phyloP scores from a whole-genome alignment of 2,329 filamentous ascomycete species.

The Lasiodiplodia sp. region DNA sequence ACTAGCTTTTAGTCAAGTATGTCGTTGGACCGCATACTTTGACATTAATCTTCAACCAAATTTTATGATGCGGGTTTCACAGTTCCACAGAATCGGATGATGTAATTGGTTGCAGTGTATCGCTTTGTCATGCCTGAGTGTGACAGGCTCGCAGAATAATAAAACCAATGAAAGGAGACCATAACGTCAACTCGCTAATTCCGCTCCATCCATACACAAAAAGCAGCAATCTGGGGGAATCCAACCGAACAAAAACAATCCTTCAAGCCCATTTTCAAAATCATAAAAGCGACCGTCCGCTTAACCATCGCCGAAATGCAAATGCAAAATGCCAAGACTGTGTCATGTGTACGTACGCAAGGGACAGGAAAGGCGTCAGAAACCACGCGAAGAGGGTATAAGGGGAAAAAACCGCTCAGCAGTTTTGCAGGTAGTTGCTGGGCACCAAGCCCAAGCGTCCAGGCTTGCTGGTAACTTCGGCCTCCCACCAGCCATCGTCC shows the following conservation, averaged over 20 bases:
- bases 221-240: slow-evolving; percentile 22
- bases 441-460: slow-evolving; percentile 67
- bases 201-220: background rate
- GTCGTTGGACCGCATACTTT: background rate
- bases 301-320: slow-evolving; percentile 22
- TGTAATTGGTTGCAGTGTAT: slow-evolving; percentile 17
- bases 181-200: background rate
- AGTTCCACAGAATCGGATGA: background rate
- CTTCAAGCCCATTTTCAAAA: background rate
- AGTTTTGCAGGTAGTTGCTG: slow-evolving; percentile 71
- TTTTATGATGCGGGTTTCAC: background rate
- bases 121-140: slow-evolving; percentile 16
- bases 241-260: slow-evolving; percentile 14
- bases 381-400: background rate
- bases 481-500: slow-evolving; percentile 99
- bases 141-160: background rate
- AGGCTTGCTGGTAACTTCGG: slow-evolving; percentile 77
- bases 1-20: background rate
- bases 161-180: background rate
- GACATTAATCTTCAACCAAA: background rate
- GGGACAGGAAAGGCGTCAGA: slow-evolving; percentile 1
- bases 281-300: slow-evolving; percentile 23
- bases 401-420: slow-evolving; percentile 40
- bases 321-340: slow-evolving; percentile 4
- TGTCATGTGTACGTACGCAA: slow-evolving; percentile 3